Conservation (phyloP, 2,329 filamentous ascomycete genomes). For the Penicillium sp. region DNA sequence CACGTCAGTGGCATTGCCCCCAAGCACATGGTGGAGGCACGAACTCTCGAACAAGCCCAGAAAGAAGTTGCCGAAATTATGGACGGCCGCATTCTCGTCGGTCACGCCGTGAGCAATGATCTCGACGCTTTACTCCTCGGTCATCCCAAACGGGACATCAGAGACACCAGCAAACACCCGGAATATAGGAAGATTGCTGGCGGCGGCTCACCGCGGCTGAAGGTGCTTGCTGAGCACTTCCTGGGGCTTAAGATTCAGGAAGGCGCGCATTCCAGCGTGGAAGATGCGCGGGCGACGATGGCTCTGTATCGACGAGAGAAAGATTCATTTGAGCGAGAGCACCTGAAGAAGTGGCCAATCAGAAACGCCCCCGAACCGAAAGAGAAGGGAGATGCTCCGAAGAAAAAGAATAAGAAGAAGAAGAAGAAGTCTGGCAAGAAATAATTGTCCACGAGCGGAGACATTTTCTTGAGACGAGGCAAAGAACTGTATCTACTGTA, state of each 20-base stretch:
- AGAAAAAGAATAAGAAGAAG: conserved; percentile 50
- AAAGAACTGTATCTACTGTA: conserved; percentile 5
- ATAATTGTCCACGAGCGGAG: conserved; percentile 23
- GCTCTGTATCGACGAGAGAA: conserved; percentile 81
- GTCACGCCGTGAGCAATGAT: conserved; percentile 80
- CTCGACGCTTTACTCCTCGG: conserved; percentile 70
- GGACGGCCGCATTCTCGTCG: conserved; percentile 70
- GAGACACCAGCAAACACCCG: conserved; percentile 78
- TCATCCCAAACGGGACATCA: conserved; percentile 73
- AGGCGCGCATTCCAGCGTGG: conserved; percentile 61
- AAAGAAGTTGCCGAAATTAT: conserved; percentile 67
- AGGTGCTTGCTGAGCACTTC: conserved; percentile 56
- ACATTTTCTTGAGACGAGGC: background rate
- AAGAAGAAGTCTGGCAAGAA: conserved; percentile 44
- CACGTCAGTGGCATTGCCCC: conserved; percentile 77
- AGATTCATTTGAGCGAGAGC: conserved; percentile 77
- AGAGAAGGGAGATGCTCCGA: conserved; percentile 35
- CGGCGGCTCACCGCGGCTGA: conserved; percentile 51
- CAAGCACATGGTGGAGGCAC: conserved; percentile 67
- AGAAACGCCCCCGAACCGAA: conserved; percentile 35
- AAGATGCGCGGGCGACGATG: conserved; percentile 89
- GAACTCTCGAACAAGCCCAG: conserved; percentile 76
- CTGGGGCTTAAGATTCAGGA: conserved; percentile 60
- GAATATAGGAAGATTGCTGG: conserved; percentile 65
- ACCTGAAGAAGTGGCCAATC: conserved; percentile 63